A percentile compares a stretch with the other conserved stretches of the same genome.
These are phyloP conservation scores for Hanseniaspora valbyensis DNA, from an alignment of 805 yeast species.

Conservation along the genomic window DNA sequence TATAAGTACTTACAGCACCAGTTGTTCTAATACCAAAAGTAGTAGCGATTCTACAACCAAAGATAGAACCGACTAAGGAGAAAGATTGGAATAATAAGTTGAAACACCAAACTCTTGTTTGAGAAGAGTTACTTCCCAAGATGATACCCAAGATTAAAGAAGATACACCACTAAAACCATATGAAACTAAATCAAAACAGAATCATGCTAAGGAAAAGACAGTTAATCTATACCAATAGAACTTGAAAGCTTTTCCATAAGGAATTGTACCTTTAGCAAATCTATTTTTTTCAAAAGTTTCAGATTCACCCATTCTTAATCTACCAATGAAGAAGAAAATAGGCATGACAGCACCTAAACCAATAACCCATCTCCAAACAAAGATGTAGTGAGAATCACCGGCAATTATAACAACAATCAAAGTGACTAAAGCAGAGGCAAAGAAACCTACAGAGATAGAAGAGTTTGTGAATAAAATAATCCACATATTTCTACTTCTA, in stretches of 20 bases:
- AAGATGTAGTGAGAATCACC: conserved; percentile 56
- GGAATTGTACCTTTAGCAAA: conserved; percentile 54
- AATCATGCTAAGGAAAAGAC: conserved; percentile 77
- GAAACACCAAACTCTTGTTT: conserved; percentile 81
- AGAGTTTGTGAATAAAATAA: conserved; percentile 76
- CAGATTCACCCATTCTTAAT: conserved; percentile 62
- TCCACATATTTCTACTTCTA: conserved; percentile 79
- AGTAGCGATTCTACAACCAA: conserved; percentile 70
- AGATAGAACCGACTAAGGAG: conserved; percentile 79
- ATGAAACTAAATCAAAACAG: conserved; percentile 77
- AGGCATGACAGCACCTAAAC: conserved; percentile 85
- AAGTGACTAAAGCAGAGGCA: conserved; percentile 68
- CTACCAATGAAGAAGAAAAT: conserved; percentile 65
- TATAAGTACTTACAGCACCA: conserved; percentile 18
- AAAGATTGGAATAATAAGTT: conserved; percentile 77
- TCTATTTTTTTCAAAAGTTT: conserved; percentile 56
- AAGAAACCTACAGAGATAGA: conserved; percentile 87
- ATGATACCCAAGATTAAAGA: conserved; percentile 53
- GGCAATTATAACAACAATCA: conserved; percentile 77
- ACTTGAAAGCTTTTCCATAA: conserved; percentile 55
- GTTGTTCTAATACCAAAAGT: conserved; percentile 28
- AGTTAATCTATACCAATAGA: conserved; percentile 69
- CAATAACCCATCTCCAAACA: conserved; percentile 87
- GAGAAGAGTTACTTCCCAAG: conserved; percentile 43
- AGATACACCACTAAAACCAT: conserved; percentile 80